Evolutionary conservation across 106 monocot genomes (phyloP).

Genomic region (Vanilla planifolia): DNA sequence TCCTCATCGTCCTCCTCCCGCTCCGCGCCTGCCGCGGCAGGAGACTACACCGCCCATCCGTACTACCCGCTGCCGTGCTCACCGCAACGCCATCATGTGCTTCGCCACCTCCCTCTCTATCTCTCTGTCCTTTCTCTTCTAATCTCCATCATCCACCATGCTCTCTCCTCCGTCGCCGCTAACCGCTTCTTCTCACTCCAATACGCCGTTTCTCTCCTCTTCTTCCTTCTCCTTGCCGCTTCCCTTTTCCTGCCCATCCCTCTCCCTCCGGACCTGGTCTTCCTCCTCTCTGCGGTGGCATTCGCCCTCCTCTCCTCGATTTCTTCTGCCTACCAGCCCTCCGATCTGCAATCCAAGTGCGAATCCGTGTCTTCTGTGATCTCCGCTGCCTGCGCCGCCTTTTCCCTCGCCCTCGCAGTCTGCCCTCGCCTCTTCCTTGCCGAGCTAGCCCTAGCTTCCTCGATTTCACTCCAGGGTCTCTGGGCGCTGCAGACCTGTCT

Average conservation of each 20-base stretch:
- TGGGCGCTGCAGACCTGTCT: constrained; percentile 59
- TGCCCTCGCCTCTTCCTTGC: constrained; percentile 41
- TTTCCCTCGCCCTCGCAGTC: constrained; percentile 31
- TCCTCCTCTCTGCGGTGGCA: constrained; percentile 17
- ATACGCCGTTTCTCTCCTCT: constrained; percentile 17
- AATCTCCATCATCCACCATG: constrained; percentile 16
- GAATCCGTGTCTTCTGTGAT: constrained; percentile 22
- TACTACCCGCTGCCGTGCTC: constrained; percentile 40
- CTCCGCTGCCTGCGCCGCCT: constrained; percentile 27
- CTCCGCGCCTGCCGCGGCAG: constrained; percentile 23
- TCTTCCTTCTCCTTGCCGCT: constrained; percentile 16
- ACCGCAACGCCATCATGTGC: not conserved
- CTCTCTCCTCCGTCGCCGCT: constrained; percentile 14
- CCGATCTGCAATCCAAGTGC: constrained; percentile 48
- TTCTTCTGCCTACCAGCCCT: constrained; percentile 39
- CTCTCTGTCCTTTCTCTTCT: constrained; percentile 9
- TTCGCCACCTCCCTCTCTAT: constrained; percentile 16
- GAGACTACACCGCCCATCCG: constrained; percentile 25
- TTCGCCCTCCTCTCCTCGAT: constrained; percentile 17
- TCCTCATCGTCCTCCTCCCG: constrained; percentile 40
- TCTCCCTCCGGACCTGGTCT: constrained; percentile 13
- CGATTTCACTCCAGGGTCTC: constrained; percentile 45
- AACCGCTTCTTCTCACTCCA: constrained; percentile 17
- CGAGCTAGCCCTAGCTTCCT: constrained; percentile 51
- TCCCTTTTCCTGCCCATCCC: constrained; percentile 16